Evolutionary conservation across 257 asterid genomes (phyloP).

Genomic region (Dorcoceras hygrometricum): DNA sequence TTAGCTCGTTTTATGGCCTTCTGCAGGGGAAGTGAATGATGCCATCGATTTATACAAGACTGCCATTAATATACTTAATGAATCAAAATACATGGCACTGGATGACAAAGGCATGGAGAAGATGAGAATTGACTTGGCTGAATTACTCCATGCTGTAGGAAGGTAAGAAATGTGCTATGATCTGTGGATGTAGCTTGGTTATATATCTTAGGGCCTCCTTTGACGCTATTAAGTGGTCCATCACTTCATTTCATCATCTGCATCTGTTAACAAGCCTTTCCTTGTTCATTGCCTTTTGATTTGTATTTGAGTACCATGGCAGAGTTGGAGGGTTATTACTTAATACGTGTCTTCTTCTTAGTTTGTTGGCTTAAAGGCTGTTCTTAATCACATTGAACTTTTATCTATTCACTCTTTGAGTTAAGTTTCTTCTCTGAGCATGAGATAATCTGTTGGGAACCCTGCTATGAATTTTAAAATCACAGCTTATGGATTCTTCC

Average conservation of each 20-base stretch:
- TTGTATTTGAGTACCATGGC: too few relatives aligned
- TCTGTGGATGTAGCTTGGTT: background rate
- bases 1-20: conserved; percentile 7
- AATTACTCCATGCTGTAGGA: conserved; percentile 78
- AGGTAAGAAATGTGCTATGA: conserved; percentile 44
- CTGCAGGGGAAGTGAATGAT: conserved; percentile 61
- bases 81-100: conserved; percentile 46
- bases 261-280: too few relatives aligned
- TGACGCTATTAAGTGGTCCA: too few relatives aligned
- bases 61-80: conserved; percentile 48
- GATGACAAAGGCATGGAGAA: conserved; percentile 62
- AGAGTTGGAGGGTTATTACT: too few relatives aligned
- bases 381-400: conserved; percentile 11
- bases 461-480: background rate
- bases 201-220: conserved; percentile 3
- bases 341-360: too few relatives aligned
- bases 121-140: conserved; percentile 86
- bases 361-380: background rate
- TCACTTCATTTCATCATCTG: too few relatives aligned
- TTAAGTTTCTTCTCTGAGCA: conserved; percentile 1
- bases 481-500: background rate
- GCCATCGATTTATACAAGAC: conserved; percentile 72
- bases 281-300: too few relatives aligned
- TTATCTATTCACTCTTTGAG: background rate
- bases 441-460: background rate